phyloP scores from a whole-genome alignment of 163 green algal genomes.

The Scenedesmus sp. region DNA sequence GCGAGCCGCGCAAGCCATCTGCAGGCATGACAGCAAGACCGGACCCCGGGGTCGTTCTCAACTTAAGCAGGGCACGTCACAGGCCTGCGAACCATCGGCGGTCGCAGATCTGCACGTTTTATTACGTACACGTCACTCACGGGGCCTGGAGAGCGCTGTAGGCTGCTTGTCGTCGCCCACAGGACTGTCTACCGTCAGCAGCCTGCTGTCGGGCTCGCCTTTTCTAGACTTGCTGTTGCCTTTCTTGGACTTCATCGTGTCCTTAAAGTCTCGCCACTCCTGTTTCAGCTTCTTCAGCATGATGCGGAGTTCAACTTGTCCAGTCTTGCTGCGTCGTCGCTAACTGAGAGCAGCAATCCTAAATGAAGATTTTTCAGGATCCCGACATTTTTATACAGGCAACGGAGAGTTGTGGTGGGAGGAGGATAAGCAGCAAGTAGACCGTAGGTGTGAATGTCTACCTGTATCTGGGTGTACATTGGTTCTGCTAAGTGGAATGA shows the following conservation, averaged over 20 bases:
- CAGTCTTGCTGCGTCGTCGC: not conserved
- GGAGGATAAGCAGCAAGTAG: not conserved
- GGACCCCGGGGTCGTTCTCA: not conserved
- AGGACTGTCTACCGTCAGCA: slow-evolving; percentile 8
- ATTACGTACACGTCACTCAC: not conserved
- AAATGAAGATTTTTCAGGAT: not conserved
- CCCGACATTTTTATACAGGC: not conserved
- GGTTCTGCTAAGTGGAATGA: too few species aligned
- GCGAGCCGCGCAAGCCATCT: slow-evolving; percentile 9
- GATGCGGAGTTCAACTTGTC: not conserved
- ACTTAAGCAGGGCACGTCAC: not conserved
- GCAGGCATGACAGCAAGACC: not conserved
- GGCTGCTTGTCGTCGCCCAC: not conserved
- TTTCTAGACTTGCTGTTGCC: not conserved
- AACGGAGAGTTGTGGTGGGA: not conserved
- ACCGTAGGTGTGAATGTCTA: not conserved
- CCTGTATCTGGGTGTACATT: not conserved
- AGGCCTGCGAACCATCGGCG: not conserved
- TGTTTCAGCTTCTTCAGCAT: slow-evolving; percentile 11
- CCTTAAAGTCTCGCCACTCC: not conserved
- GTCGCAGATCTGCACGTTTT: not conserved
- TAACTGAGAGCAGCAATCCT: not conserved
- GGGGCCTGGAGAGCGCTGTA: not conserved
- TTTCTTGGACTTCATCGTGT: not conserved
- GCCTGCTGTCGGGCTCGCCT: slow-evolving; percentile 5